Base-by-base conservation (phyloP, 331 rosid species). In the Cucumis variabilis region DNA sequence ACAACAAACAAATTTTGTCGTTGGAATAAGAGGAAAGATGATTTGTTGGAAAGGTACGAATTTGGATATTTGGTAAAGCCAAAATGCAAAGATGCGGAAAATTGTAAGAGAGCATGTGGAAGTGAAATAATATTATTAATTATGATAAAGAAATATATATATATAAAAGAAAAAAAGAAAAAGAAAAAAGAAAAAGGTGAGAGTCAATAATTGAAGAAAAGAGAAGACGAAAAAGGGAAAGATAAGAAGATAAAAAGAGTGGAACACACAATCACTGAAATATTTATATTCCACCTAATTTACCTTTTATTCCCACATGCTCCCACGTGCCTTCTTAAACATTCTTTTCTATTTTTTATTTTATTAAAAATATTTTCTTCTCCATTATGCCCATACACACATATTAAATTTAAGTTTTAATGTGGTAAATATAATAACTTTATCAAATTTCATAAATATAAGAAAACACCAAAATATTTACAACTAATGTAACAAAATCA, bases 191-290 rank as follows among this genome's bases (percentile, higher is more conserved):
- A 28, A 15, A 71, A 28, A 70, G 2, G 50, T 72, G 51, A 6
- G 4, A 28, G 51, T 33, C 78, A 19, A 33, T 72, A 72, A 72
- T 72, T 33, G 24, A 72, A 33, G 1, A 4, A 73, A 73, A 37
- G 79, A 73, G 51, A 72, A 72, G 53, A 73, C 9, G 9, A 73
- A 73, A 25, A 73, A 3, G 79, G 79, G 25, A 73, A 73, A 68
- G 24, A 72, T 17, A 33, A 72, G 50, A 33, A 33, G 46, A 70
- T 28, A 28, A 71, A 30, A 69, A 69, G 20, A 27, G 44, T 25
- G 25, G 72, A n/a, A 2, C 33, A 20, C 68, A 33, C 37, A 24
- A 24, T 1, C 8, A 24, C 17, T 13, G 27, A 66, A 66, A 37
- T 37, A 37, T 37, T 37, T 15, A 27, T 28, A 27, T 28, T 25